Percentiles rank a stretch among this genome's conserved stretches.
These are phyloP conservation scores for Hypoxylon intermedium DNA, from an alignment of 495 filamentous ascomycete genomes.

Conservation along the genomic window DNA sequence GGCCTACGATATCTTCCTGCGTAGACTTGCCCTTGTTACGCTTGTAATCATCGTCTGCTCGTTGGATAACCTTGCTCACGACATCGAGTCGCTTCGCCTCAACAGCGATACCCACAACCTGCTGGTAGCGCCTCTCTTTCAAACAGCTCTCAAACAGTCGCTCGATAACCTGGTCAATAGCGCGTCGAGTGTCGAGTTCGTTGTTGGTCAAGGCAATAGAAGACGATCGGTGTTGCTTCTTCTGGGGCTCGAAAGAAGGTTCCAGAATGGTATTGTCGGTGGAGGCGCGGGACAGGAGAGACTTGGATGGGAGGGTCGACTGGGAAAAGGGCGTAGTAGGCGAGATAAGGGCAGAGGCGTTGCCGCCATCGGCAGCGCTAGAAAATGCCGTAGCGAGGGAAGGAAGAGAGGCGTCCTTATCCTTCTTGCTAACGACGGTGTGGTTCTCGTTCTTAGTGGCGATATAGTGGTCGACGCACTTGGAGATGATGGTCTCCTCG, in stretches of 20 bases:
- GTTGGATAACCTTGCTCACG: slow-evolving; percentile 84
- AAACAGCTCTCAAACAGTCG: slow-evolving; percentile 92
- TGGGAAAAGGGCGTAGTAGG: slow-evolving; percentile 95
- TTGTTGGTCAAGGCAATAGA: slow-evolving; percentile 56
- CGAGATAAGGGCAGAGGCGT: slow-evolving; percentile 75
- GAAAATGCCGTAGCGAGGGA: slow-evolving; percentile 78
- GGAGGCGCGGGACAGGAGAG: slow-evolving; percentile 74
- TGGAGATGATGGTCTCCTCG: slow-evolving; percentile 97
- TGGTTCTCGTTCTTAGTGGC: slow-evolving; percentile 77
- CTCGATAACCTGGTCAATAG: slow-evolving; percentile 82
- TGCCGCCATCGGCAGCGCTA: slow-evolving; percentile 65
- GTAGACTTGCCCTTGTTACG: slow-evolving; percentile 60
- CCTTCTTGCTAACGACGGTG: slow-evolving; percentile 53
- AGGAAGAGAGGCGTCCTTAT: slow-evolving; percentile 61
- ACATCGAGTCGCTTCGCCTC: slow-evolving; percentile 94
- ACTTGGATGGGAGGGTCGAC: slow-evolving; percentile 87
- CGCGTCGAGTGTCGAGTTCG: slow-evolving; percentile 62
- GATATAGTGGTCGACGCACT: slow-evolving; percentile 98
- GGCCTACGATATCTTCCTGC: slow-evolving; percentile 57
- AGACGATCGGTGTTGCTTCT: slow-evolving; percentile 60
- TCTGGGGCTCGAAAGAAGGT: slow-evolving; percentile 61
- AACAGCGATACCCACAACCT: slow-evolving; percentile 98
- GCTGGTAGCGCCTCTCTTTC: slow-evolving; percentile 83
- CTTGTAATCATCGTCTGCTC: slow-evolving; percentile 79
- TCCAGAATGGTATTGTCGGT: slow-evolving; percentile 68